Evolutionary conservation across 31 red algal species (phyloP), one percentile per base, ranked within the genome.

Genomic region (Asparagopsis taxiformis): DNA sequence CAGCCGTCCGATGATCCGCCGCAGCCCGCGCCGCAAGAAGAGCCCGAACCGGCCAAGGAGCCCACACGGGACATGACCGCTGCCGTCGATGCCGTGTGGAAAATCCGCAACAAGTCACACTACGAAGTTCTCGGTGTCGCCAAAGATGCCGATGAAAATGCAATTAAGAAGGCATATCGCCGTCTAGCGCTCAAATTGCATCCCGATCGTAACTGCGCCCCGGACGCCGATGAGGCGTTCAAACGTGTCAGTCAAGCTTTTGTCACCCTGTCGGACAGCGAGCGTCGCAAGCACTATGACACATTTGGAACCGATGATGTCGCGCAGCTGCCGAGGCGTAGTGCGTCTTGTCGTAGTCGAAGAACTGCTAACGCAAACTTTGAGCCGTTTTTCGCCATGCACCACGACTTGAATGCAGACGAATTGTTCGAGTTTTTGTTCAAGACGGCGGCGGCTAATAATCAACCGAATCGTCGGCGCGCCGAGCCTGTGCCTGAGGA

Each of bases 191-290:
- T 94, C 21, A 55, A 41, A 31, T 34, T 85, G 28, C 91, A 94
- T 57, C 91, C 91, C 10, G 91, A 94, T 59, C 77, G 78, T 38
- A 90, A 89, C 31, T 49, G 29, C 25, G 65, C 68, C 29, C 53
- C 65, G n/a, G 68, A 62, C 6, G 86, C 91, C 2, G 84, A 85
- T 35, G 87, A 75, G 26, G 86, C 80, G 25, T 94, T 94, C 32
- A 84, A 85, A 37, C 55, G 62, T 20, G 69, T 94, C 49, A 59
- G 72, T 6, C 43, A 77, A 29, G 91, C 91, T 16, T 84, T 79
- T 68, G 54, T 85, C 33, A 75, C 72, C 21, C 48, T 94, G 32
- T 83, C 77, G 4, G 85, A 94, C 38, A 20, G 53, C 2, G 37
- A 53, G 3, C 35, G 78, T 31, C 41, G 91, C 28, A 28, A 15